These are phyloP conservation scores for Blastocystis sp. DNA, from an alignment of 352 stramenopile species.

Conservation along the genomic window DNA sequence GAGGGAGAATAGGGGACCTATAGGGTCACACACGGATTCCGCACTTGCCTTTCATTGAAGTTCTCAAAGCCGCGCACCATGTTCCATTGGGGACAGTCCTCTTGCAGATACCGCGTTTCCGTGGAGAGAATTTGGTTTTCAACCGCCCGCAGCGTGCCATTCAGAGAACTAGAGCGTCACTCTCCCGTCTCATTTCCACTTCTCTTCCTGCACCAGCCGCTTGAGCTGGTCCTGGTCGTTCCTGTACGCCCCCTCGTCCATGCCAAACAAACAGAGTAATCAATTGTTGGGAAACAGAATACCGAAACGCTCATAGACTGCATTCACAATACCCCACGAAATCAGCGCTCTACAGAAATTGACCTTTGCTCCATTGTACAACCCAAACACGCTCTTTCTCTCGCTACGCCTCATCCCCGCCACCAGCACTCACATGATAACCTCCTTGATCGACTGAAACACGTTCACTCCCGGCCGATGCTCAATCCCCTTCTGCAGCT, in stretches of 20 bases:
- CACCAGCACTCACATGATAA: constrained; percentile 3
- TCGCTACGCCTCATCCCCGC: constrained; percentile 77
- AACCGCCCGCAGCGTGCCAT: neutral
- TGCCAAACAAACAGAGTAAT: constrained; percentile 75
- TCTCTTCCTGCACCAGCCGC: constrained; percentile 21
- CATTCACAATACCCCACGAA: constrained; percentile 88
- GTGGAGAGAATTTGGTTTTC: constrained; percentile 25
- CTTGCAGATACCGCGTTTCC: constrained; percentile 47
- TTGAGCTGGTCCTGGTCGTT: constrained; percentile 49
- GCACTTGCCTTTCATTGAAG: constrained; percentile 20
- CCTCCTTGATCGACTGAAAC: constrained; percentile 17
- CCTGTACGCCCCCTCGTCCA: constrained; percentile 37
- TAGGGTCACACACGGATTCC: neutral
- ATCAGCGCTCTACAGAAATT: constrained; percentile 86
- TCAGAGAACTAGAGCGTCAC: constrained; percentile 10
- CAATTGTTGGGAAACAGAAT: constrained; percentile 77
- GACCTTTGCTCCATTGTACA: constrained; percentile 86
- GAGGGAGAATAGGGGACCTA: constrained; percentile 31
- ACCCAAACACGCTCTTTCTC: constrained; percentile 79
- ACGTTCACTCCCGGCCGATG: neutral
- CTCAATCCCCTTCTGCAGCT: constrained; percentile 72
- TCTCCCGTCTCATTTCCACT: neutral
- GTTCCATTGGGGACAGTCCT: constrained; percentile 54
- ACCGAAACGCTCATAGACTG: constrained; percentile 80
- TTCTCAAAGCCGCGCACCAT: constrained; percentile 36